Conservation (phyloP, 2,329 filamentous ascomycete species). For the Whalleya microplaca region DNA sequence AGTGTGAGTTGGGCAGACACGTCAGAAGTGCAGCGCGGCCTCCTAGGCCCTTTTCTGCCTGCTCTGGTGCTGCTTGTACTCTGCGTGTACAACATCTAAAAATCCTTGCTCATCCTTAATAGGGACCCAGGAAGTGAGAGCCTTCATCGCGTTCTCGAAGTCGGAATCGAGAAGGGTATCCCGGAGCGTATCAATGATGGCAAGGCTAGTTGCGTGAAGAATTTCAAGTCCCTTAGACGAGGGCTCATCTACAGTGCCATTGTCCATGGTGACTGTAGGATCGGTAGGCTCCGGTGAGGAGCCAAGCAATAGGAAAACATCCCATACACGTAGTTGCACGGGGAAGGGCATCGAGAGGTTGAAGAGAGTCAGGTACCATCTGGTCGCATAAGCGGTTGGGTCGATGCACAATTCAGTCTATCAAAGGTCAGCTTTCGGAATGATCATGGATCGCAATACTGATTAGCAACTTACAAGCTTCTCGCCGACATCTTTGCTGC, state of each 20-base stretch:
- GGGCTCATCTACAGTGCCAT: conserved; percentile 35
- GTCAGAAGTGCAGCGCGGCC: conserved; percentile 18
- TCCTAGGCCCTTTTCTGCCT: conserved; percentile 46
- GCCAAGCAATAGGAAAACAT: conserved; percentile 94
- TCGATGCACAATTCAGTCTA: conserved; percentile 73
- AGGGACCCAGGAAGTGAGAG: conserved; percentile 89
- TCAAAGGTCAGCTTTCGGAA: conserved; percentile 3
- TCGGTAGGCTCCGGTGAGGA: conserved; percentile 56
- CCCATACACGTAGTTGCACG: conserved; percentile 94
- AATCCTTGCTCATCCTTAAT: conserved; percentile 92
- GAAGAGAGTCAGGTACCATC: conserved; percentile 97
- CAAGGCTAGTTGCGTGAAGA: conserved; percentile 86
- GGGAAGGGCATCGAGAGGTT: conserved; percentile 95
- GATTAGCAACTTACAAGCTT: conserved; percentile 68
- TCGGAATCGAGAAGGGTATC: conserved; percentile 90
- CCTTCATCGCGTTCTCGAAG: conserved; percentile 98
- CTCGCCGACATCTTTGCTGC: conserved; percentile 73
- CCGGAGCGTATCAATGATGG: conserved; percentile 86
- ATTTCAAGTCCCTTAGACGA: conserved; percentile 75
- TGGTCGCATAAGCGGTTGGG: conserved; percentile 89
- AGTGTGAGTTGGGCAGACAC: conserved; percentile 1
- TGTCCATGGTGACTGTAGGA: conserved; percentile 12
- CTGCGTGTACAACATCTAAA: conserved; percentile 85
- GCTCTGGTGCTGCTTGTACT: conserved; percentile 72
- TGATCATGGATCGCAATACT: neutral